Conservation (phyloP, 164 flowering plant genomes). For the Vitis rotundifolia region DNA sequence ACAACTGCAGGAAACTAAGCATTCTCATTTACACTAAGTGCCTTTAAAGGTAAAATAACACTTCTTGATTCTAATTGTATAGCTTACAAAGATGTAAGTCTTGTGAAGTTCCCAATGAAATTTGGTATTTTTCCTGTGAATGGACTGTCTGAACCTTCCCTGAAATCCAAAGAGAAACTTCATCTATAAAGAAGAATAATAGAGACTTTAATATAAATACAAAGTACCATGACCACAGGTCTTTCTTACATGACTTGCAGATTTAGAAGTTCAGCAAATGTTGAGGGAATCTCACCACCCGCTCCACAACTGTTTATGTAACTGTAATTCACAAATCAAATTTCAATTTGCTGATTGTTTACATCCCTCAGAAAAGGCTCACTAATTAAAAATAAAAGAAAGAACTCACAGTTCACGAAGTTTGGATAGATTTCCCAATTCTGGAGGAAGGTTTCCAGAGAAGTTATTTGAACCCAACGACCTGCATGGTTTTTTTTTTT, state of each 20-base stretch:
- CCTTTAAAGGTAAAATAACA: no score
- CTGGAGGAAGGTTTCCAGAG: conserved; percentile 51
- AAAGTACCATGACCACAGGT: no score
- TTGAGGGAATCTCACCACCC: conserved; percentile 26
- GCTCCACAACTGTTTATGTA: conserved; percentile 19
- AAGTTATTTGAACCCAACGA: conserved; percentile 42
- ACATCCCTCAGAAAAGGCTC: no score
- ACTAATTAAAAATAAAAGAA: neutral
- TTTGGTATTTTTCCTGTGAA: conserved; percentile 18
- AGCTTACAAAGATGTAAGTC: conserved; percentile 10
- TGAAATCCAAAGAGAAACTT: neutral
- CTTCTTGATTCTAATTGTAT: no score
- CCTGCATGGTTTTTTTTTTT: conserved; percentile 18
- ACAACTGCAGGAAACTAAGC: no score
- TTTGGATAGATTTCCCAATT: conserved; percentile 42
- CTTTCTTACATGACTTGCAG: conserved; percentile 17
- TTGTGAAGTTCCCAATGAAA: conserved; percentile 21
- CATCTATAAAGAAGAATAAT: no score
- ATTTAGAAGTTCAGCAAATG: conserved; percentile 16
- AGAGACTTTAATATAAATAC: no score
- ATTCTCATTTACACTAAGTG: no score
- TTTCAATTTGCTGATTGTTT: no score
- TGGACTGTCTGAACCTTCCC: conserved; percentile 17
- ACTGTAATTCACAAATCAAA: neutral
- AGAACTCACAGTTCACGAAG: conserved; percentile 42